A percentile compares a stretch with the other conserved stretches of the same genome.
phyloP scores from a whole-genome alignment of 2,329 filamentous ascomycete genomes.

The Colletotrichum sp. region DNA sequence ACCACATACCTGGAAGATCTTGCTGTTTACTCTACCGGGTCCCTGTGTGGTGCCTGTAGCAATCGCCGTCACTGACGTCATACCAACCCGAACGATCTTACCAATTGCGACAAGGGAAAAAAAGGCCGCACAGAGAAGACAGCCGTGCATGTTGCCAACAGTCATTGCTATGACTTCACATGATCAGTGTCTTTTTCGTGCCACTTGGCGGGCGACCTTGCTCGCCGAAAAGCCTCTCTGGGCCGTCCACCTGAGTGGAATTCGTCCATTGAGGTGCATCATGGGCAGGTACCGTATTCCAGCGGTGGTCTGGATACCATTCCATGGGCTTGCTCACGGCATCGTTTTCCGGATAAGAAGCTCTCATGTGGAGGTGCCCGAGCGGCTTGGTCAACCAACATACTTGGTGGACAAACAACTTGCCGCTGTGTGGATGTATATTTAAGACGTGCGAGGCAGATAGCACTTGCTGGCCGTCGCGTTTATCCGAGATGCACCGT shows the following conservation, averaged over 20 bases:
- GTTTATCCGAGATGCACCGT: not conserved
- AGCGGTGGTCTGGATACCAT: too few relatives aligned
- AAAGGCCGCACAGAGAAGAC: not conserved
- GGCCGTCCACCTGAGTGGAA: not conserved
- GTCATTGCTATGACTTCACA: not conserved
- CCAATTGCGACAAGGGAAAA: not conserved
- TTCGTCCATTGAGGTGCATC: not conserved
- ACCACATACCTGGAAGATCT: not conserved
- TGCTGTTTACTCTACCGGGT: not conserved
- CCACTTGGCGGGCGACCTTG: not conserved
- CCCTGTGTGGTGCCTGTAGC: not conserved
- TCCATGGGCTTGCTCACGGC: too few relatives aligned
- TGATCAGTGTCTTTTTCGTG: not conserved
- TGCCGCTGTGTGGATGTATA: not conserved
- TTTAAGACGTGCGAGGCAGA: not conserved
- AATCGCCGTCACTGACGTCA: not conserved
- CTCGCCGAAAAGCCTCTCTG: not conserved
- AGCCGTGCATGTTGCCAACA: not conserved
- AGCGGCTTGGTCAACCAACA: not conserved
- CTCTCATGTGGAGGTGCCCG: not conserved
- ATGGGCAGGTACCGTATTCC: too few relatives aligned
- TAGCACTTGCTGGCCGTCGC: not conserved
- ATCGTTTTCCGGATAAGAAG: too few relatives aligned
- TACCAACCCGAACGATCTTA: not conserved
- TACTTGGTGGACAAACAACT: not conserved